These are phyloP conservation scores for Pouteria glomerata DNA, from an alignment of 148 eudicot species.

Conservation along the genomic window DNA sequence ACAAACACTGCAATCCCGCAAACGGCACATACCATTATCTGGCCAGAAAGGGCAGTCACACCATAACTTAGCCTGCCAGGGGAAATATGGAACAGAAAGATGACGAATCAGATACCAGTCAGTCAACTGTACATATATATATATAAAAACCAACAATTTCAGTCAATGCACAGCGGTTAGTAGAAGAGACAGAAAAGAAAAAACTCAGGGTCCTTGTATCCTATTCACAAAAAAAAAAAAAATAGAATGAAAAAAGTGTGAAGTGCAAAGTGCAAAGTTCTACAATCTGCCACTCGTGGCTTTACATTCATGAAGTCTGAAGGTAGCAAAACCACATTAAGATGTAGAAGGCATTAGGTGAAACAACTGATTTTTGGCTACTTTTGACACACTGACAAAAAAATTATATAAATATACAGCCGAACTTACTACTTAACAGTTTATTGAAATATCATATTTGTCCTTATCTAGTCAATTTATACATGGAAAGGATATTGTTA, in stretches of 20 bases:
- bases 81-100: not conserved
- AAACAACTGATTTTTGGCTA: not conserved
- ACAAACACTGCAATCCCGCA: conserved; percentile 50
- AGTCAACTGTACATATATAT: too few relatives aligned
- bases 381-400: not conserved
- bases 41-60: conserved; percentile 48
- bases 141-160: not conserved
- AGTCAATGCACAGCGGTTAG: not conserved
- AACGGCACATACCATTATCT: conserved; percentile 38
- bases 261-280: not conserved
- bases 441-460: too few relatives aligned
- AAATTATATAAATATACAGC: too few relatives aligned
- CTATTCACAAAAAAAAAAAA: not conserved
- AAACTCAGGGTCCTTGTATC: not conserved
- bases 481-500: too few relatives aligned
- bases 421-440: too few relatives aligned
- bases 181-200: not conserved
- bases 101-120: not conserved
- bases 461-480: too few relatives aligned
- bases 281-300: not conserved
- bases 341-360: not conserved
- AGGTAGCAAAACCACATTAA: not conserved
- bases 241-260: too few relatives aligned
- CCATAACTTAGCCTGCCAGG: conserved; percentile 32
- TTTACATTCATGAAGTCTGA: not conserved